Evolutionary conservation across 1,284 basidiomycete species (phyloP).

Genomic region (Leccinum variabile): DNA sequence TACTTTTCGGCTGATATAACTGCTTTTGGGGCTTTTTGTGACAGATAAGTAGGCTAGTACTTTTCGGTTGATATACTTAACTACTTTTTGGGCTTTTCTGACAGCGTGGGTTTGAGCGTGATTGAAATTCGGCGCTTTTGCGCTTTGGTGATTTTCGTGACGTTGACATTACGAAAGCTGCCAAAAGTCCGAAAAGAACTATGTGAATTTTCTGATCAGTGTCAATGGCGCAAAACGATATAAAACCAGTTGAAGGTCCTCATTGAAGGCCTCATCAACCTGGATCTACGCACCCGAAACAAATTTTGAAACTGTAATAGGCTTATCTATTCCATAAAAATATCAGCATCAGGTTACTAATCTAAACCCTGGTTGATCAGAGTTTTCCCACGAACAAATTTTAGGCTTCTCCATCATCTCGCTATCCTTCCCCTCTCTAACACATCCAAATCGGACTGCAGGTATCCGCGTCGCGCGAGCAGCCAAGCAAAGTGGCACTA

Average conservation of each 20-base stretch:
- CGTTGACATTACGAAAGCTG: neutral
- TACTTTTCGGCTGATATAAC: neutral
- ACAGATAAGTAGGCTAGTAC: neutral
- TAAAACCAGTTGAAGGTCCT: no score
- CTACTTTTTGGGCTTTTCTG: neutral
- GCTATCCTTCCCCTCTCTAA: no score
- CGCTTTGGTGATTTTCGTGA: neutral
- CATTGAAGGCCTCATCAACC: no score
- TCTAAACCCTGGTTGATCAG: no score
- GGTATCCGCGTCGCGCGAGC: neutral
- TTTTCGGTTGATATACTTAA: neutral
- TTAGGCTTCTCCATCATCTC: no score
- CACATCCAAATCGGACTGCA: neutral
- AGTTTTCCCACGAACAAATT: no score
- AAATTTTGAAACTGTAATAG: no score
- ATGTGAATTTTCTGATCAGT: neutral
- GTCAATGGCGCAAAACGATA: no score
- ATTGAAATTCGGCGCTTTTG: neutral
- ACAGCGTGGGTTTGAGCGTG: neutral
- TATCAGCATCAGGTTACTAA: no score
- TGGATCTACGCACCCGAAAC: no score
- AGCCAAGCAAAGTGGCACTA: constrained; percentile 18
- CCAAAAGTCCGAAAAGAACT: neutral
- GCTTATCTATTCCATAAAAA: no score
- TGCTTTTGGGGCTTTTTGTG: neutral